These are phyloP conservation scores for Cetradonia linearis DNA, from an alignment of 495 filamentous ascomycete genomes.

Conservation along the genomic window DNA sequence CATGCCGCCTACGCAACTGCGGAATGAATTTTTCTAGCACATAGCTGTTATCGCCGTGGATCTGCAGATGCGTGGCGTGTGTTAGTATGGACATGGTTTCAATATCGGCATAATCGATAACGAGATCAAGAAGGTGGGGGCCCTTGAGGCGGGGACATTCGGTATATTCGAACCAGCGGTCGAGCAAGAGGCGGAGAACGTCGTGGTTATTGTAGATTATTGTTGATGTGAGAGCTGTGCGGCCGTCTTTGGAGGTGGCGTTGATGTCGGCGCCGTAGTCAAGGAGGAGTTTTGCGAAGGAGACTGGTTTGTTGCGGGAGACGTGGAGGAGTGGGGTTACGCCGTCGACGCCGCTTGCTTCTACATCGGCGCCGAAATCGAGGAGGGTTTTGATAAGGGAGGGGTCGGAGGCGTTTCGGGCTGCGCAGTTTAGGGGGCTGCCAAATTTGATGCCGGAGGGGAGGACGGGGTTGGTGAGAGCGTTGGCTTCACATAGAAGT, in stretches of 20 bases:
- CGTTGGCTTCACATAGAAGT: slow-evolving; percentile 29
- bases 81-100: slow-evolving; percentile 23
- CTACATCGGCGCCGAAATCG: slow-evolving; percentile 28
- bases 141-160: slow-evolving; percentile 28
- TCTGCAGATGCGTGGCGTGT: slow-evolving; percentile 23
- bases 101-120: slow-evolving; percentile 28
- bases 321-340: slow-evolving; percentile 12
- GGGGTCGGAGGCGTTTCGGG: slow-evolving; percentile 19
- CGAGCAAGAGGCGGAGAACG: slow-evolving; percentile 25
- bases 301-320: background rate
- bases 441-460: slow-evolving; percentile 20
- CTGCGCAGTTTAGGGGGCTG: slow-evolving; percentile 28
- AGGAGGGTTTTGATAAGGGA: slow-evolving; percentile 25
- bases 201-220: slow-evolving; percentile 27
- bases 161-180: slow-evolving; percentile 29
- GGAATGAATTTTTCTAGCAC: background rate
- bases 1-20: background rate
- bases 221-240: slow-evolving; percentile 13
- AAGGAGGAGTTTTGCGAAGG: slow-evolving; percentile 11
- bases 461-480: slow-evolving; percentile 20
- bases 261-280: slow-evolving; percentile 19
- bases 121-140: slow-evolving; percentile 25
- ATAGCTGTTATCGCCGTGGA: slow-evolving; percentile 22
- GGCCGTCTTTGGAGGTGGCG: slow-evolving; percentile 6
- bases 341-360: slow-evolving; percentile 14